A percentile compares a stretch with the other conserved stretches of the same genome.
Conservation (phyloP, 23 red algal genomes). For the Porphyridium purpureum region DNA sequence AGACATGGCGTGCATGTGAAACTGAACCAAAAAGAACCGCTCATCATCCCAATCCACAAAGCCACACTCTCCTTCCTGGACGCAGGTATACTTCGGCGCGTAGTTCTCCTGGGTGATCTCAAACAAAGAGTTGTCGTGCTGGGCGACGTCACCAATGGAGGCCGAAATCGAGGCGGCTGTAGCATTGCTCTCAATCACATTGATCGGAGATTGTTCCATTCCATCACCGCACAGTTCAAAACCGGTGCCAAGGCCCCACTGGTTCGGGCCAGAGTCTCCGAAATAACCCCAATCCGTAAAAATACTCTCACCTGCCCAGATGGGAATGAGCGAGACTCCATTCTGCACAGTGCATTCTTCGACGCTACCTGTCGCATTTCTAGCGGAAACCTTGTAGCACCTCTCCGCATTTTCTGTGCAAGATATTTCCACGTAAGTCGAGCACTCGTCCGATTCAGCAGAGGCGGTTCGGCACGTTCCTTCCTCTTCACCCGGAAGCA, state of each 20-base stretch:
- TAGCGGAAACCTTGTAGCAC: too few relatives aligned
- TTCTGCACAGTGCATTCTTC: too few relatives aligned
- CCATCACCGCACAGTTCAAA: background rate
- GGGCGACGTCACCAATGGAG: too few relatives aligned
- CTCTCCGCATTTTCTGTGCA: too few relatives aligned
- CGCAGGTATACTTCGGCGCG: background rate
- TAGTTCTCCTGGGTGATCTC: background rate
- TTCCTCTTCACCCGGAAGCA: too few relatives aligned
- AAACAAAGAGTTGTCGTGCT: background rate
- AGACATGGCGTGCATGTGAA: conserved; percentile 27
- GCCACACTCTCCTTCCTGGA: background rate
- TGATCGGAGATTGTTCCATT: background rate
- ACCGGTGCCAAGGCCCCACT: background rate
- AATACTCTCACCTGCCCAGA: too few relatives aligned
- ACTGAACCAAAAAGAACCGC: conserved; percentile 12
- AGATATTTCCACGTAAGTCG: too few relatives aligned
- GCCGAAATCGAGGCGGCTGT: too few relatives aligned
- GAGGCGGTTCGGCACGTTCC: too few relatives aligned
- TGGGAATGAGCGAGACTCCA: too few relatives aligned
- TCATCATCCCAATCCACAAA: background rate
- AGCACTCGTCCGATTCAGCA: too few relatives aligned
- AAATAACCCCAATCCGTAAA: background rate
- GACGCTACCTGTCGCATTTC: too few relatives aligned
- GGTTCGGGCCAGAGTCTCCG: background rate
- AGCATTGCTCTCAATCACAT: background rate